phyloP scores from a whole-genome alignment of 148 eudicot species.

The Heliosperma pusillum region DNA sequence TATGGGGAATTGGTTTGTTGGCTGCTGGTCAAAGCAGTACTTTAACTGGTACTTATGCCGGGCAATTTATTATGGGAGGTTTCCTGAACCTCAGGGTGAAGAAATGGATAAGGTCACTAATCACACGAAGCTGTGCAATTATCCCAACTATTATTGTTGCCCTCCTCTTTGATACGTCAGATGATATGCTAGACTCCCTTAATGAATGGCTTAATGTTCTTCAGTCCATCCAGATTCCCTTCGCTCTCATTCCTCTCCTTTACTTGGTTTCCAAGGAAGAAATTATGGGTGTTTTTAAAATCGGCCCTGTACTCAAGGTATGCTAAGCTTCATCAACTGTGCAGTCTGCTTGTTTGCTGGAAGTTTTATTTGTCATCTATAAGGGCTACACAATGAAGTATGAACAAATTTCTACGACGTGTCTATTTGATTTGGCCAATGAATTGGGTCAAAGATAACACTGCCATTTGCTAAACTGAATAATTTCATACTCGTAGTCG shows the following conservation, averaged over 20 bases:
- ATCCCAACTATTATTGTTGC: slow-evolving; percentile 83
- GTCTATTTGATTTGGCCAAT: not conserved
- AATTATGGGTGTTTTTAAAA: slow-evolving; percentile 64
- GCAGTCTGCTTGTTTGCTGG: not conserved
- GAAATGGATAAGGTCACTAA: slow-evolving; percentile 77
- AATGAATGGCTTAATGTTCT: slow-evolving; percentile 94
- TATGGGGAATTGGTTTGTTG: slow-evolving; percentile 93
- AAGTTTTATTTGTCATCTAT: not conserved
- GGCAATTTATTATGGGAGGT: slow-evolving; percentile 89
- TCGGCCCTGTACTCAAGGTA: slow-evolving; percentile 65
- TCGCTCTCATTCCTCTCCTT: slow-evolving; percentile 83
- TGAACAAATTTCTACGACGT: slow-evolving; percentile 1
- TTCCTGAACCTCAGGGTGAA: slow-evolving; percentile 67
- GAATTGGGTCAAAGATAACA: not conserved
- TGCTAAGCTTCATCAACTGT: slow-evolving; percentile 4
- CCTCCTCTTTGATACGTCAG: slow-evolving; percentile 59
- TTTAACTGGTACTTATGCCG: slow-evolving; percentile 86
- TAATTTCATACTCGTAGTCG: not conserved
- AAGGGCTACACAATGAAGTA: not conserved
- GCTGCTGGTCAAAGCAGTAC: slow-evolving; percentile 96
- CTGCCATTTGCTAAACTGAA: not conserved
- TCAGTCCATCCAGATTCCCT: slow-evolving; percentile 82
- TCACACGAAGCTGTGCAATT: slow-evolving; percentile 85
- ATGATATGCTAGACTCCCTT: slow-evolving; percentile 55
- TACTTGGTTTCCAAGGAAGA: slow-evolving; percentile 67